Percentiles rank a stretch among this genome's conserved stretches.
phyloP scores from a whole-genome alignment of 805 yeast species.

The Nakazawaea molendinolei region DNA sequence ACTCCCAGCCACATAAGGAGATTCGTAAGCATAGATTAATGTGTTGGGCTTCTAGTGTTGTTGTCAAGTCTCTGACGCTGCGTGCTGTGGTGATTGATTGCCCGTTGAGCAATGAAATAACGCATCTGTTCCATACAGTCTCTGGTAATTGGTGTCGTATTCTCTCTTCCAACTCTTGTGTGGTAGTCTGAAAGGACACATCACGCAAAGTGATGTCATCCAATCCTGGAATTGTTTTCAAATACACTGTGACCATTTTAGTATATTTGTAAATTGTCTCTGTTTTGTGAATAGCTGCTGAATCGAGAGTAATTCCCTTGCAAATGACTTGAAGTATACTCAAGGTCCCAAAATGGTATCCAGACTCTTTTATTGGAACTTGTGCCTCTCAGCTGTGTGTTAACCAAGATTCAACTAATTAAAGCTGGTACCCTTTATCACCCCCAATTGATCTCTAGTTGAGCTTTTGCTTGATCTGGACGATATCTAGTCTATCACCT shows the following conservation, averaged over 20 bases:
- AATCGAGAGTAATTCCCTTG: neutral
- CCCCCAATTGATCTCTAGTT: no score
- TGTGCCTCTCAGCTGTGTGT: no score
- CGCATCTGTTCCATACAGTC: neutral
- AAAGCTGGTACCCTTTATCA: no score
- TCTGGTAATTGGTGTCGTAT: neutral
- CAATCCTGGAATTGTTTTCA: constrained; percentile 6
- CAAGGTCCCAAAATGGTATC: no score
- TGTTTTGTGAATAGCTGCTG: neutral
- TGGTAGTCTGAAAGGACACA: neutral
- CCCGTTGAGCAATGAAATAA: constrained; percentile 7
- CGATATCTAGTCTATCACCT: no score
- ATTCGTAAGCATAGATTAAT: constrained; percentile 3
- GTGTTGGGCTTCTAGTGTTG: neutral
- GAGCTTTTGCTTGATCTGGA: no score
- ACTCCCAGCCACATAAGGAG: constrained; percentile 4
- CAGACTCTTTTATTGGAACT: no score
- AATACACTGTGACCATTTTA: constrained; percentile 5
- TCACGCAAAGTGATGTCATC: constrained; percentile 1
- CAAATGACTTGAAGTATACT: no score
- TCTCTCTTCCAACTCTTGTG: constrained; percentile 1
- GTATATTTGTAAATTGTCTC: neutral
- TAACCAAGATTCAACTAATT: no score
- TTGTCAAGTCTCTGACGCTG: neutral
- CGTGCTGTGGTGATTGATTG: constrained; percentile 7